A percentile compares a stretch with the other conserved stretches of the same genome.
phyloP scores from a whole-genome alignment of 192 early-diverging fungal genomes.

The Podila clonocystis region DNA sequence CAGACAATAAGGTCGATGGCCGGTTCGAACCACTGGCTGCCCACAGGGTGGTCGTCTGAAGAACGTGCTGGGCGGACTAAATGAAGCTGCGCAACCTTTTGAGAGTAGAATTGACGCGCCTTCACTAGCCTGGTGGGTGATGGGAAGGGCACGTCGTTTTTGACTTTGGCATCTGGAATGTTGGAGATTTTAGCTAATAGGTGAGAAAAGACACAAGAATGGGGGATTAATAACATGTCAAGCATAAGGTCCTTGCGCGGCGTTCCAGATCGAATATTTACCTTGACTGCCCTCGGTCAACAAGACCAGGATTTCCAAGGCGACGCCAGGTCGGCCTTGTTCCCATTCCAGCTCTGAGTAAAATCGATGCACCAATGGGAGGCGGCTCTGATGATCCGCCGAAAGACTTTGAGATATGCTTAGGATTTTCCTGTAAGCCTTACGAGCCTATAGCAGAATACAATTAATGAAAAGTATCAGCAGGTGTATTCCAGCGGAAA shows the following conservation, averaged over 20 bases:
- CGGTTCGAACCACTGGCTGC: slow-evolving; percentile 33
- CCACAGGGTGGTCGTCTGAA: not conserved
- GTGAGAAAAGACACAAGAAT: not conserved
- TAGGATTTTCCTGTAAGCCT: slow-evolving; percentile 58
- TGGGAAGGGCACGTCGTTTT: slow-evolving; percentile 10
- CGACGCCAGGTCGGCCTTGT: slow-evolving; percentile 51
- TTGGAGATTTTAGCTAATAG: not conserved
- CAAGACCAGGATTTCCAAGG: slow-evolving; percentile 55
- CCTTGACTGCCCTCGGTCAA: slow-evolving; percentile 40
- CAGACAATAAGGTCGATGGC: slow-evolving; percentile 50
- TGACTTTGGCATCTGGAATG: slow-evolving; percentile 10
- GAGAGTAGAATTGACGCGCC: slow-evolving; percentile 52
- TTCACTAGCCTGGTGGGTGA: slow-evolving; percentile 45
- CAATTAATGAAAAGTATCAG: not conserved
- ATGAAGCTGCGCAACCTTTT: slow-evolving; percentile 54
- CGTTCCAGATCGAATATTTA: not conserved
- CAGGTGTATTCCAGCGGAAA: not conserved
- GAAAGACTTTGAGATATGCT: slow-evolving; percentile 53
- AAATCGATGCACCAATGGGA: slow-evolving; percentile 55
- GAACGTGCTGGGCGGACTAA: slow-evolving; percentile 7
- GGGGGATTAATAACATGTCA: not conserved
- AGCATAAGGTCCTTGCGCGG: not conserved
- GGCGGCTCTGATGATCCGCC: slow-evolving; percentile 27
- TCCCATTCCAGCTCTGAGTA: slow-evolving; percentile 65
- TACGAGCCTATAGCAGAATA: slow-evolving; percentile 46